Evolutionary conservation across 2,329 filamentous ascomycete species (phyloP).

Genomic region (Chalara sp.): DNA sequence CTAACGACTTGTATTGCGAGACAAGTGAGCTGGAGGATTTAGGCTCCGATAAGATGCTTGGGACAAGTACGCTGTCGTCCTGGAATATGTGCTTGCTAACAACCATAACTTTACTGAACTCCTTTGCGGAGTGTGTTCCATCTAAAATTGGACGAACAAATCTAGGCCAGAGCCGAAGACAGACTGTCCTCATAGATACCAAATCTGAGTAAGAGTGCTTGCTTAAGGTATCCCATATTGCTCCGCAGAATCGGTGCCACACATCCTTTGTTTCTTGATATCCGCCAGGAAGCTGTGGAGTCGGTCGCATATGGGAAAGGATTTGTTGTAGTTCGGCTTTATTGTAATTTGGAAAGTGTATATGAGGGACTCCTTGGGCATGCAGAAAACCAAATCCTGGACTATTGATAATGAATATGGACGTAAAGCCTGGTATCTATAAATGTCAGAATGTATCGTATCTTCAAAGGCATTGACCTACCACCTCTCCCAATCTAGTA

Average conservation of each 20-base stretch:
- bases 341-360: conserved; percentile 79
- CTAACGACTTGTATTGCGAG: conserved; percentile 19
- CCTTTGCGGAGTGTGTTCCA: conserved; percentile 61
- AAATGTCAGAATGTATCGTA: conserved; percentile 8
- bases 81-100: conserved; percentile 64
- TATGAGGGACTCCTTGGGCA: conserved; percentile 62
- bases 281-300: conserved; percentile 36
- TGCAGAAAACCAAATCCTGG: conserved; percentile 66
- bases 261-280: conserved; percentile 55
- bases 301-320: conserved; percentile 47
- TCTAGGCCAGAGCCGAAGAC: conserved; percentile 71
- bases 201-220: conserved; percentile 77
- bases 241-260: conserved; percentile 74
- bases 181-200: conserved; percentile 62
- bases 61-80: conserved; percentile 62
- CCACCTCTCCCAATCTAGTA: conserved; percentile 73
- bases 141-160: conserved; percentile 74
- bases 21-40: conserved; percentile 11
- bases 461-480: conserved; percentile 35
- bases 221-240: conserved; percentile 80
- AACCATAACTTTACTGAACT: conserved; percentile 80
- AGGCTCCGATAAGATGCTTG: conserved; percentile 45
- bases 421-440: conserved; percentile 72
- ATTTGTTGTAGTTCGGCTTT: conserved; percentile 76
- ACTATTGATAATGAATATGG: conserved; percentile 69